phyloP scores from a whole-genome alignment of 768 basidiomycete species.

The Termitomyces sp. region DNA sequence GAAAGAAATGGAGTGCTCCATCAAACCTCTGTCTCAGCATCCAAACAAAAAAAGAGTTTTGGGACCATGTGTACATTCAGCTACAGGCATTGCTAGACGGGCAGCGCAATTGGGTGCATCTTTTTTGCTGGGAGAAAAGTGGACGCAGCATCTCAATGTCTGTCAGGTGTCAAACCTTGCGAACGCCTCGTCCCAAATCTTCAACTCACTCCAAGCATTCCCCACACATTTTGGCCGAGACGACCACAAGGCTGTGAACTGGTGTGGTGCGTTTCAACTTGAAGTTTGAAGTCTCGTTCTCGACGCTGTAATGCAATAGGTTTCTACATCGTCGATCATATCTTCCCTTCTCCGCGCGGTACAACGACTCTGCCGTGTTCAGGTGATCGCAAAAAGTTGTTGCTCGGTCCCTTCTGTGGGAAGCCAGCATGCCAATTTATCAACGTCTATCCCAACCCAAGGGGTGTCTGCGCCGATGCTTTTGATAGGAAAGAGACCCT shows the following conservation, averaged over 20 bases:
- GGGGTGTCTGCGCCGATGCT: conserved; percentile 86
- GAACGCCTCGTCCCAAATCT: conserved; percentile 79
- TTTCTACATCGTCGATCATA: conserved; percentile 71
- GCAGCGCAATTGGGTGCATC: conserved; percentile 72
- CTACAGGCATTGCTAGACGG: conserved; percentile 57
- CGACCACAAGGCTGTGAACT: conserved; percentile 73
- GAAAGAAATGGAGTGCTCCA: neutral
- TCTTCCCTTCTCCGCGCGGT: conserved; percentile 50
- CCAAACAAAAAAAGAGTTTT: conserved; percentile 71
- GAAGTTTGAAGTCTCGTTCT: too few species aligned
- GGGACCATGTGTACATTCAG: conserved; percentile 68
- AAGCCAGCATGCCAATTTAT: conserved; percentile 91
- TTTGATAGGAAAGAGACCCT: conserved; percentile 53
- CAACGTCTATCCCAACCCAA: conserved; percentile 44
- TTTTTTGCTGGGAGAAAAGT: neutral
- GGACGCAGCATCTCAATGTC: neutral
- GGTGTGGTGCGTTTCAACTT: conserved; percentile 69
- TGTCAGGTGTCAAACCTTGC: conserved; percentile 79
- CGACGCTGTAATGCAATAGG: conserved; percentile 42
- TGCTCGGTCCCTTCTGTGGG: conserved; percentile 85
- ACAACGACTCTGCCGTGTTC: conserved; percentile 9
- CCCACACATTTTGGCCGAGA: conserved; percentile 55
- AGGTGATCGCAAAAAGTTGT: conserved; percentile 31
- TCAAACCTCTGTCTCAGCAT: conserved; percentile 32
- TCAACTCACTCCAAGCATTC: conserved; percentile 70